phyloP scores from a whole-genome alignment of 2,329 filamentous ascomycete species.

The Intubia oerlemansii region DNA sequence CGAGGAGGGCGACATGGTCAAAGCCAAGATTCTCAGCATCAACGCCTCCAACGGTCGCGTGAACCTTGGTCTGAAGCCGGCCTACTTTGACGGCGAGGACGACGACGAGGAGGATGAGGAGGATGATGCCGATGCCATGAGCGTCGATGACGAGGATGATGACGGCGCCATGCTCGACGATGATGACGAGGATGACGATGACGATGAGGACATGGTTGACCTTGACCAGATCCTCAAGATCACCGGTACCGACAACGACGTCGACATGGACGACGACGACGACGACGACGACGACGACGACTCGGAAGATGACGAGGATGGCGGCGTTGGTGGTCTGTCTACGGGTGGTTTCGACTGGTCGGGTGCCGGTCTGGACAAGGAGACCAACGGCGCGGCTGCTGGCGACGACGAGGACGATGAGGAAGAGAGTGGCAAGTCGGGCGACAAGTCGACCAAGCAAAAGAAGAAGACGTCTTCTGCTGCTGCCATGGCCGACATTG shows the following conservation, averaged over 20 bases:
- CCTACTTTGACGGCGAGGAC: slow-evolving; percentile 45
- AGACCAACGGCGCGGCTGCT: slow-evolving; percentile 26
- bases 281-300: slow-evolving; percentile 16
- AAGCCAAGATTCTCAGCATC: slow-evolving; percentile 68
- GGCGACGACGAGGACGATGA: slow-evolving; percentile 15
- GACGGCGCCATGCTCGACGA: slow-evolving; percentile 19
- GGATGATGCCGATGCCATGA: slow-evolving; percentile 18
- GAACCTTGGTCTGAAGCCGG: slow-evolving; percentile 81
- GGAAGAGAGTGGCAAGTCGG: too few relatives aligned
- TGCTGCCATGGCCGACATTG: slow-evolving; percentile 63
- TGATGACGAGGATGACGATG: slow-evolving; percentile 23
- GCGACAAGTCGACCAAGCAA: slow-evolving; percentile 23
- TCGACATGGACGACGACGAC: background rate
- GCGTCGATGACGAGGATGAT: slow-evolving; percentile 23
- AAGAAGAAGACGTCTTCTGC: slow-evolving; percentile 57
- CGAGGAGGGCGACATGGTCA: slow-evolving; percentile 77
- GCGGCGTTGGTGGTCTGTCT: slow-evolving; percentile 29
- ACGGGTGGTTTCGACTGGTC: slow-evolving; percentile 78
- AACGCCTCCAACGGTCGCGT: slow-evolving; percentile 57
- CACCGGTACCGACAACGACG: slow-evolving; percentile 6
- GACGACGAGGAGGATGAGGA: slow-evolving; percentile 24
- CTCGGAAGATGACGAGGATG: slow-evolving; percentile 17
- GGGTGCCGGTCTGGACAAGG: slow-evolving; percentile 40
- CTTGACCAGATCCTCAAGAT: slow-evolving; percentile 14
- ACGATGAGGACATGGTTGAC: slow-evolving; percentile 17